Evolutionary conservation across 139 green algal species (phyloP).

Genomic region (Tetradesmus lagerheimii): DNA sequence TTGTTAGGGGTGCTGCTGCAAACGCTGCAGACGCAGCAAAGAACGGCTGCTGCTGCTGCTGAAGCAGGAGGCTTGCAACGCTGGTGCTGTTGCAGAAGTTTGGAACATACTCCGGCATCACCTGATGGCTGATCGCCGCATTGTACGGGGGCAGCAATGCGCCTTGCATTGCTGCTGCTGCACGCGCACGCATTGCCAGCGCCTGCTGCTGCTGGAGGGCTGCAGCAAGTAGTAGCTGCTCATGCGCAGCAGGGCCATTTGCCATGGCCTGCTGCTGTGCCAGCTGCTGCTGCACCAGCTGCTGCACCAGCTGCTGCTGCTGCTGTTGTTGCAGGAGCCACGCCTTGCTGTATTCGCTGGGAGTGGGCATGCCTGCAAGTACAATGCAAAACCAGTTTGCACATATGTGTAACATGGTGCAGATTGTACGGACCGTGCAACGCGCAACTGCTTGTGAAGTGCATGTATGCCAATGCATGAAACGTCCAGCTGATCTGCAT

Average conservation of each 20-base stretch:
- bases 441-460: too few species aligned
- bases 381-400: not conserved
- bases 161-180: not conserved
- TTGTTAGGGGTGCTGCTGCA: not conserved
- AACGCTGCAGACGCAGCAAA: not conserved
- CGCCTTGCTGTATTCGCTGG: not conserved
- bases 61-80: not conserved
- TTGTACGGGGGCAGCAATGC: not conserved
- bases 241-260: not conserved
- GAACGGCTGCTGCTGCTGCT: not conserved
- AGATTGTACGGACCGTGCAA: too few species aligned
- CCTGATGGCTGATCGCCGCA: not conserved
- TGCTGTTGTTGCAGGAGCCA: not conserved
- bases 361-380: not conserved
- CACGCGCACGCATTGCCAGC: not conserved
- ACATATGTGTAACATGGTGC: not conserved
- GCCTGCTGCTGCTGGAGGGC: not conserved
- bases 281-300: not conserved
- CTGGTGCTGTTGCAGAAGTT: not conserved
- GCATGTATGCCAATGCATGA: not conserved
- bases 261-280: not conserved
- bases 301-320: not conserved
- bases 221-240: not conserved
- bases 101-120: not conserved
- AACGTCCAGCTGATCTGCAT: too few species aligned